These are phyloP conservation scores for Capsicum rhomboideum DNA, from an alignment of 257 asterid species.

Conservation along the genomic window DNA sequence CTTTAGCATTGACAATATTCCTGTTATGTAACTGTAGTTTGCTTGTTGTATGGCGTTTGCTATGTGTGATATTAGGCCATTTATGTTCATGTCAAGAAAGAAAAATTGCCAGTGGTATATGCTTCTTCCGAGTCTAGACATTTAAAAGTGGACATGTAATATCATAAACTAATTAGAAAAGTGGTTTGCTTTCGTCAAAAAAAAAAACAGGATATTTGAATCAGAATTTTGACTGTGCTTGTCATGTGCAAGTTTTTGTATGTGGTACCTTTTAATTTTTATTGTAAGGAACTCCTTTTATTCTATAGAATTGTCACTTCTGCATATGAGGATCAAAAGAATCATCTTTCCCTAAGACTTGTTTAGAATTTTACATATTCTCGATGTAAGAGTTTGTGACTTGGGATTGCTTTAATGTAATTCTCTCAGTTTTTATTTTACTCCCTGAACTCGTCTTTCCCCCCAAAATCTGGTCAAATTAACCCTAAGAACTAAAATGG, in stretches of 20 bases:
- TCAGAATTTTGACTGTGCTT: background rate
- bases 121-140: background rate
- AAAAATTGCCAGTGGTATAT: background rate
- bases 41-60: background rate
- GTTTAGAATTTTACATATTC: background rate
- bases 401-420: background rate
- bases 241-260: background rate
- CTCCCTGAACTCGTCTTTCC: background rate
- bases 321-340: background rate
- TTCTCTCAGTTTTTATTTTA: background rate
- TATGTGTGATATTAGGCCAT: background rate
- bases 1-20: background rate
- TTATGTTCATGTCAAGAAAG: background rate
- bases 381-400: background rate
- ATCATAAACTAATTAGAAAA: background rate
- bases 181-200: background rate
- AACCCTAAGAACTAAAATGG: background rate
- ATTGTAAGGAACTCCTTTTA: background rate
- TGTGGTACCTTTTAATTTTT: background rate
- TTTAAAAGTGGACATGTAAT: background rate
- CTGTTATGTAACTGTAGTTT: background rate
- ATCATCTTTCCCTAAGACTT: background rate
- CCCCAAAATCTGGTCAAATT: background rate
- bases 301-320: background rate
- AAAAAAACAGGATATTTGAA: background rate